Conservation (phyloP, 306 rosid genomes). For the Adenanthera pavonina region DNA sequence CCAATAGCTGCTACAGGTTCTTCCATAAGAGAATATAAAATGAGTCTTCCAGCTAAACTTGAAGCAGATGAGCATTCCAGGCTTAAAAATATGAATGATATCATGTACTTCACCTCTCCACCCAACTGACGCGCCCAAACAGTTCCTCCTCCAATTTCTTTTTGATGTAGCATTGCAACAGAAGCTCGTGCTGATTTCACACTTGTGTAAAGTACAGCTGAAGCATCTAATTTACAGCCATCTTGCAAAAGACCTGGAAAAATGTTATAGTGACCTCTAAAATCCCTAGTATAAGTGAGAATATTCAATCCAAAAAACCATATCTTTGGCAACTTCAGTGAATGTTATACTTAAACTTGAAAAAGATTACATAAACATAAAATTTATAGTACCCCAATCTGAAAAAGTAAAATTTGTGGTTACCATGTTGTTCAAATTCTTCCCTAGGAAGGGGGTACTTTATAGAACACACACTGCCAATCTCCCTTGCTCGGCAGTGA, state of each 20-base stretch:
- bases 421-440: slow-evolving; percentile 80
- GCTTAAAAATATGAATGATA: not conserved
- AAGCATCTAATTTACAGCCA: slow-evolving; percentile 87
- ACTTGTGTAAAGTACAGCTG: slow-evolving; percentile 86
- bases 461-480: slow-evolving; percentile 73
- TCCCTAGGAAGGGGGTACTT: slow-evolving; percentile 80
- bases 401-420: slow-evolving; percentile 37
- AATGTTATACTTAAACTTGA: not conserved
- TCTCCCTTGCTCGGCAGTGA: slow-evolving; percentile 68
- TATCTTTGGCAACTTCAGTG: not conserved
- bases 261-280: slow-evolving; percentile 32
- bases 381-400: not conserved
- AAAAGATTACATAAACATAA: slow-evolving; percentile 28
- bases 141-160: slow-evolving; percentile 70
- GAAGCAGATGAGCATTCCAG: not conserved
- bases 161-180: slow-evolving; percentile 72
- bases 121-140: slow-evolving; percentile 98
- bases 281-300: slow-evolving; percentile 24
- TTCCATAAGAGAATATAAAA: slow-evolving; percentile 27
- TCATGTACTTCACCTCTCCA: slow-evolving; percentile 74
- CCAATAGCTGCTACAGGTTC: slow-evolving; percentile 9
- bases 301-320: slow-evolving; percentile 31
- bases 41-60: slow-evolving; percentile 1
- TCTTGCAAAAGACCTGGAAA: slow-evolving; percentile 87
- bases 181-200: slow-evolving; percentile 90